phyloP scores from a whole-genome alignment of 495 filamentous ascomycete species.

The Neurospora sp. region DNA sequence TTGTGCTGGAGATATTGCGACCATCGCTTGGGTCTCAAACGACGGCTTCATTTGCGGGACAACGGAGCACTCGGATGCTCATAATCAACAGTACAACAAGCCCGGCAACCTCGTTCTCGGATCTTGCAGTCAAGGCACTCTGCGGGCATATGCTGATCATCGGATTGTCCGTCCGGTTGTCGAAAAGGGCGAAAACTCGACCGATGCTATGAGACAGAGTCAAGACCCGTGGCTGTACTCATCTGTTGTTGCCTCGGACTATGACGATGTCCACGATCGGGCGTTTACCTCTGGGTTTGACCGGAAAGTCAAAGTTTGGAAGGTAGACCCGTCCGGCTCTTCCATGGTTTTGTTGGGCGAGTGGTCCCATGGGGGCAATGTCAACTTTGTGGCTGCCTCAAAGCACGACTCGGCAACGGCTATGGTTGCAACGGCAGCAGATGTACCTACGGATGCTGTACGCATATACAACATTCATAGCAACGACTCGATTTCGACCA shows the following conservation, averaged over 20 bases:
- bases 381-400: slow-evolving; percentile 61
- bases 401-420: slow-evolving; percentile 21
- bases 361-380: slow-evolving; percentile 53
- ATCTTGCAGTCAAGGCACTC: slow-evolving; percentile 38
- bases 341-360: slow-evolving; percentile 36
- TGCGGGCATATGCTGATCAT: slow-evolving; percentile 64
- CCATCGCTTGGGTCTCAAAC: slow-evolving; percentile 44
- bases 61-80: slow-evolving; percentile 59
- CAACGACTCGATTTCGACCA: slow-evolving; percentile 16
- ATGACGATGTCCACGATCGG: slow-evolving; percentile 43
- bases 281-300: slow-evolving; percentile 80
- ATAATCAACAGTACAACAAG: slow-evolving; percentile 78
- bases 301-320: slow-evolving; percentile 68
- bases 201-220: slow-evolving; percentile 46
- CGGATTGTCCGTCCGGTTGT: slow-evolving; percentile 46
- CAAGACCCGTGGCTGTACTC: slow-evolving; percentile 63
- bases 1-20: slow-evolving; percentile 50
- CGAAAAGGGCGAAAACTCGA: slow-evolving; percentile 41
- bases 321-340: slow-evolving; percentile 26
- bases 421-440: slow-evolving; percentile 42
- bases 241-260: slow-evolving; percentile 68
- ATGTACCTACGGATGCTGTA: slow-evolving; percentile 35
- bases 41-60: slow-evolving; percentile 53
- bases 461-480: slow-evolving; percentile 37
- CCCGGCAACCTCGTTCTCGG: slow-evolving; percentile 69